Percentiles rank a stretch among this genome's conserved stretches.
Conservation (phyloP, 2,329 filamentous ascomycete genomes). For the Trichoderma simmonsii region DNA sequence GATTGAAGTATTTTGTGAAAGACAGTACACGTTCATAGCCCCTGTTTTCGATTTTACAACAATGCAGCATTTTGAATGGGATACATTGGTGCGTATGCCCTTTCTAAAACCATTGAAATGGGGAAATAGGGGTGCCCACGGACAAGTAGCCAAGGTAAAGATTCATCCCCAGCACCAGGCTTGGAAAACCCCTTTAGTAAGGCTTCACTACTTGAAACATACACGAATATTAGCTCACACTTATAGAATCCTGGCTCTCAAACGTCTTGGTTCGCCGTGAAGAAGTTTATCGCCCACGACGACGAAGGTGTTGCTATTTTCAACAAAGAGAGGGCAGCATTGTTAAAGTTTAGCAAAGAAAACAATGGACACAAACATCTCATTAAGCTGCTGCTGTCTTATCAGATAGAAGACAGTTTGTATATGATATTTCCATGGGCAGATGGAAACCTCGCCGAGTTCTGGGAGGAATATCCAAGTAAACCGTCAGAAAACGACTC, state of each 20-base stretch:
- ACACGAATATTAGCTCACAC: background rate
- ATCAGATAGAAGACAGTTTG: background rate
- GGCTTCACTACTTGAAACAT: background rate
- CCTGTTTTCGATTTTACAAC: background rate
- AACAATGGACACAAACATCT: background rate
- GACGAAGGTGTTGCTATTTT: background rate
- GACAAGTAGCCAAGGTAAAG: background rate
- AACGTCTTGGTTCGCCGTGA: background rate
- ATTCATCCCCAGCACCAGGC: background rate
- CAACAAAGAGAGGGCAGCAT: background rate
- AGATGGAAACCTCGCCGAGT: background rate
- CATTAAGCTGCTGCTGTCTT: background rate
- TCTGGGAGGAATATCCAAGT: background rate
- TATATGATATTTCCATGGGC: background rate
- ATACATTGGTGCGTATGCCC: background rate
- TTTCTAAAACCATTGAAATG: background rate
- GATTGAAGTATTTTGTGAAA: background rate
- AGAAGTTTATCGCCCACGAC: background rate
- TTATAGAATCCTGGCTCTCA: background rate
- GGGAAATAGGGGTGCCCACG: background rate
- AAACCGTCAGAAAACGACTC: background rate
- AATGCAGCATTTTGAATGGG: background rate
- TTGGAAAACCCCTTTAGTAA: background rate
- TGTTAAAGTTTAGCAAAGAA: background rate
- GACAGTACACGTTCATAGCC: background rate